Percentiles rank a stretch among this genome's conserved stretches.
Evolutionary conservation across 129 eudicot species (phyloP).

Genomic region (Saposhnikovia divaricata): DNA sequence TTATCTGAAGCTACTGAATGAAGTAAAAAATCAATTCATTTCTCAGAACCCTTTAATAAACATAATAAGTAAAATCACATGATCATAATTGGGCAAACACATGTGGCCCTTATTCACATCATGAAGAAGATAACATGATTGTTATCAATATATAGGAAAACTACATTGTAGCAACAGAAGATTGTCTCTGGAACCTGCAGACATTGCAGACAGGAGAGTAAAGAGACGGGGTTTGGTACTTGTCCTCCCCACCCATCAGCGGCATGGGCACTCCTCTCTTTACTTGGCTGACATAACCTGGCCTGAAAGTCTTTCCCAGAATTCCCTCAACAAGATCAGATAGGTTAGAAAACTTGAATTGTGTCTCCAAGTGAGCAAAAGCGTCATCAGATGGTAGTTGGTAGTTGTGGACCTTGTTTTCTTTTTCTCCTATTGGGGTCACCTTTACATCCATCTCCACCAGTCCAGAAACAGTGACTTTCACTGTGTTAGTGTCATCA

Average conservation of each 20-base stretch:
- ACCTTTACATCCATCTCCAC: constrained; percentile 4
- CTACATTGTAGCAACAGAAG: constrained; percentile 6
- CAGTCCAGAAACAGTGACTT: neutral
- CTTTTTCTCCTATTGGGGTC: constrained; percentile 2
- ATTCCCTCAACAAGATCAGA: constrained; percentile 12
- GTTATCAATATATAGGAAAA: neutral
- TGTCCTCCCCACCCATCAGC: constrained; percentile 28
- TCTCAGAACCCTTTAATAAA: neutral
- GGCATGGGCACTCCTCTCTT: constrained; percentile 35
- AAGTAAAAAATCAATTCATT: constrained; percentile 9
- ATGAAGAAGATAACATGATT: neutral
- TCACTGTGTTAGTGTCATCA: neutral
- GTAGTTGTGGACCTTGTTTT: constrained; percentile 10
- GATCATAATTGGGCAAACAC: neutral
- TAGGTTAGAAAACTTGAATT: neutral
- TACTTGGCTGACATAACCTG: constrained; percentile 19
- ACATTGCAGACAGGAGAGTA: constrained; percentile 9
- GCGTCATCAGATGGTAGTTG: constrained; percentile 9
- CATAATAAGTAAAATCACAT: neutral
- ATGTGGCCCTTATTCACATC: neutral
- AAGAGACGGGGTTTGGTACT: constrained; percentile 15
- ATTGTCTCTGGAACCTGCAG: neutral
- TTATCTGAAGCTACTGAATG: neutral
- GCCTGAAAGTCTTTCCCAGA: constrained; percentile 14
- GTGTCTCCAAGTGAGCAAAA: constrained; percentile 12